Base-by-base conservation (phyloP, 2,329 filamentous ascomycete species). In the Xylaria hypoxylon region DNA sequence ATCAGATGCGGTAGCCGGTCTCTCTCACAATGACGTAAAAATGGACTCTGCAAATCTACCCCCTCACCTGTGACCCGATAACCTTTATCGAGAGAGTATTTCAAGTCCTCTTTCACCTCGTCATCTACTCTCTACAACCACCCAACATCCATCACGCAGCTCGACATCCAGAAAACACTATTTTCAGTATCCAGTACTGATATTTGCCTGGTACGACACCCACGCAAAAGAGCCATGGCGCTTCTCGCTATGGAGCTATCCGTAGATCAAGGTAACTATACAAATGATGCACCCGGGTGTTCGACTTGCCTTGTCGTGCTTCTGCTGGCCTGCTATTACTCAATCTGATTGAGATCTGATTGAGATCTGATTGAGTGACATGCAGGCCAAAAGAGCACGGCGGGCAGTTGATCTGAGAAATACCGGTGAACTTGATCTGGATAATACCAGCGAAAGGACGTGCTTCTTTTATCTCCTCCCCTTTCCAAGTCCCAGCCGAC, bases 371-470 rank as follows among this genome's bases (percentile, higher is more conserved):
- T 57, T 47, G 64, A 57, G 55, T 19, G 15, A 15, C 15, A 50
- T 35, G 60, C 2, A 47, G 33, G 48, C 60, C 28, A 50, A 15
- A 17, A 44, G 64, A 60, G 24, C 60, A 47, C 24, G 50, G 60
- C 28, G 22, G 55, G 50, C 44, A 52, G 64, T 64, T 58, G 60
- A 33, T 67, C 60, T 67, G 60, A 67, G 64, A 67, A 67, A 73
- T 70, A 73, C 74, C 71, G 71, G 73, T 71, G 73, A 92, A 93
- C 90, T 92, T 92, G 90, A 92, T 91, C 89, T 91, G 89, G 88
- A 89, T 90, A 92, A 92, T 92, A 86, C 89, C 89, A 92, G 90
- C 90, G 91, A 90, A 92, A 92, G 90, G 88, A 92, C 87, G 90
- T 92, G 90, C 90, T 90, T 90, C 87, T 88, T 88, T 60, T 38